Conservation (phyloP, 192 early-diverging fungal species). For the Linnemannia hyalina region DNA sequence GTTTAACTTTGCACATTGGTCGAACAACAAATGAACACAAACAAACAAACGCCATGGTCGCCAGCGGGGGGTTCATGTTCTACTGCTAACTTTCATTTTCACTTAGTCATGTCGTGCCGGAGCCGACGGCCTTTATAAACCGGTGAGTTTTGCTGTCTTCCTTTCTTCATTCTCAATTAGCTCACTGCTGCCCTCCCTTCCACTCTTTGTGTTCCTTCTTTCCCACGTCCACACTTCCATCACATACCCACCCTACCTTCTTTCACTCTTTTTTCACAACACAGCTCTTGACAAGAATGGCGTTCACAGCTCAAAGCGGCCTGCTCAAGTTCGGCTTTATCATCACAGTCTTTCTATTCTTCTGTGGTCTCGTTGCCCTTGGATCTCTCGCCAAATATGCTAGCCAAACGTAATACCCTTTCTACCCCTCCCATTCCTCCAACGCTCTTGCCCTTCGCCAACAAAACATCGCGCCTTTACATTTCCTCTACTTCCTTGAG, state of each 20-base stretch:
- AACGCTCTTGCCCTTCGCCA: no score
- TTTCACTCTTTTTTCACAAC: neutral
- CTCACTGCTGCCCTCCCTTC: neutral
- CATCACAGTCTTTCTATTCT: conserved; percentile 2
- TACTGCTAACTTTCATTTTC: no score
- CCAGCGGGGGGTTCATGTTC: no score
- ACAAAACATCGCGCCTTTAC: no score
- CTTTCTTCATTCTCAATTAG: neutral
- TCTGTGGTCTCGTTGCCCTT: conserved; percentile 18
- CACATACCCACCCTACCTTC: neutral
- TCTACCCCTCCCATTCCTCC: no score
- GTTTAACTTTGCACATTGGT: neutral
- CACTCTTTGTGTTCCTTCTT: neutral
- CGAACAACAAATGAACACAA: no score
- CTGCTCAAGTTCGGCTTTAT: conserved; percentile 27
- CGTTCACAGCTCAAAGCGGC: conserved; percentile 19
- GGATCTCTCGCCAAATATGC: neutral
- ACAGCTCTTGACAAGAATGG: neutral
- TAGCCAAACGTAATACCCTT: neutral
- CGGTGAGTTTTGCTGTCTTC: neutral
- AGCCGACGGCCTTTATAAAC: no score
- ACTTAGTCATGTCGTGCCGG: no score
- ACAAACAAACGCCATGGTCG: no score
- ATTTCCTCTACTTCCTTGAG: no score
- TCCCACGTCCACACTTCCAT: neutral